Base-by-base conservation (phyloP, 805 yeast species). In the Priceomyces fermenticarens region DNA sequence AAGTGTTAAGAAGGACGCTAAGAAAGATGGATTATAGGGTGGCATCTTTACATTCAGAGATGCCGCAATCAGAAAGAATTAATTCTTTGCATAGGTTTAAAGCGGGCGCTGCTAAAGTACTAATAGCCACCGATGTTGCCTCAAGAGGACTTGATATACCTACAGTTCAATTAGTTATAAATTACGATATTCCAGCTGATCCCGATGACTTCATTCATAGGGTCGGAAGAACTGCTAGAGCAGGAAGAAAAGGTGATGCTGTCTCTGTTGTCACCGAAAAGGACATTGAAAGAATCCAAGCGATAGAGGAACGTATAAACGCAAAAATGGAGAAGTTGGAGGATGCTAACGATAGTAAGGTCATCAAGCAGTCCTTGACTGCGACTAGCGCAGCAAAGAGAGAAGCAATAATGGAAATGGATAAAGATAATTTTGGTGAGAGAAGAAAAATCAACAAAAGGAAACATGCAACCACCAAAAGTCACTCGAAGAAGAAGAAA, bases 191-290 rank as follows among this genome's bases (percentile, higher is more conserved):
- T 16, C 99, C 99, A 4, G 89, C 93, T 0, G 97, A 93, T 57
- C 87, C 98, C 3, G 97, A 93, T 56, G 97, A 93, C 48, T 93
- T 88, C 54, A 89, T 93, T 40, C 99, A 93, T 65, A 75, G 99
- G 62, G 96, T 91, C 9, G 99, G 99, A 70, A 87, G 99, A 79
- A 91, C 99, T 10, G 99, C 98, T 8, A 85, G 99, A 77, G 98
- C 98, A 2, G 98, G 98, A 2, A 75, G 95, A 52, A 66, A 70
- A 38, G 99, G 99, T 66, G 88, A 81, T 47, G 77, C 95, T 5
- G 70, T 93, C 1, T 79, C 93, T 10, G 74, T 93, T 43, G 85
- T 93, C 3, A 80, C 95, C 1, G 96, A 90, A 53, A 80, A 84
- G 44, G 99, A 91, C 58, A 82, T 93, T 10, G 75, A 72, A 17